Percentiles rank a stretch among this genome's conserved stretches.
Conservation (phyloP, 495 filamentous ascomycete genomes). For the Podospora appendiculata region DNA sequence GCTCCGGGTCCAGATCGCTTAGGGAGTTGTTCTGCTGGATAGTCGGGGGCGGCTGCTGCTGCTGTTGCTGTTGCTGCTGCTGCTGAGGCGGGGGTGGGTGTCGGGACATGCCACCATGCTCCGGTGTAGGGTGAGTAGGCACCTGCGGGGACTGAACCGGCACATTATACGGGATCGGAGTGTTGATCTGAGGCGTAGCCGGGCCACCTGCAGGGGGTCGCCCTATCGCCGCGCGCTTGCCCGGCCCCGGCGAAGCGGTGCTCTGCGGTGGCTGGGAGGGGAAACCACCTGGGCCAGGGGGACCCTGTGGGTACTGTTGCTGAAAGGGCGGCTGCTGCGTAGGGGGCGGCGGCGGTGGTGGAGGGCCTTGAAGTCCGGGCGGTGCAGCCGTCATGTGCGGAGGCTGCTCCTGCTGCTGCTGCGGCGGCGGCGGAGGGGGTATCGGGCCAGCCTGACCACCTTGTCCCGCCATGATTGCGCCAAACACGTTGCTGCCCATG, state of each 20-base stretch:
- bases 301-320: constrained; percentile 44
- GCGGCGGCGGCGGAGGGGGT: constrained; percentile 72
- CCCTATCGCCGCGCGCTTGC: constrained; percentile 52
- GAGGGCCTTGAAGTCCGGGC: constrained; percentile 55
- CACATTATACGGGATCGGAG: constrained; percentile 74
- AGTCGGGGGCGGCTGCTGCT: constrained; percentile 29
- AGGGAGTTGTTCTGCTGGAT: constrained; percentile 58
- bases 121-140: constrained; percentile 66
- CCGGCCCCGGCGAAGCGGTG: constrained; percentile 80
- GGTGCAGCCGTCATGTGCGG: constrained; percentile 57
- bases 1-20: constrained; percentile 79
- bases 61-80: constrained; percentile 28
- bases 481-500: constrained; percentile 89
- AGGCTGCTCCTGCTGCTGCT: constrained; percentile 42
- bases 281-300: constrained; percentile 37
- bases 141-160: constrained; percentile 78
- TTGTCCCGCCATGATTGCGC: constrained; percentile 90
- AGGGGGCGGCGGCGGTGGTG: constrained; percentile 48
- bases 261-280: constrained; percentile 66
- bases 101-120: constrained; percentile 26
- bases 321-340: constrained; percentile 44
- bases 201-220: constrained; percentile 58
- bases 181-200: constrained; percentile 84
- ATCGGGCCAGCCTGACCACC: constrained; percentile 77
- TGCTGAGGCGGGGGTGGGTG: constrained; percentile 26